phyloP scores from a whole-genome alignment of 163 green algal species.

The Prototheca wickerhamii region DNA sequence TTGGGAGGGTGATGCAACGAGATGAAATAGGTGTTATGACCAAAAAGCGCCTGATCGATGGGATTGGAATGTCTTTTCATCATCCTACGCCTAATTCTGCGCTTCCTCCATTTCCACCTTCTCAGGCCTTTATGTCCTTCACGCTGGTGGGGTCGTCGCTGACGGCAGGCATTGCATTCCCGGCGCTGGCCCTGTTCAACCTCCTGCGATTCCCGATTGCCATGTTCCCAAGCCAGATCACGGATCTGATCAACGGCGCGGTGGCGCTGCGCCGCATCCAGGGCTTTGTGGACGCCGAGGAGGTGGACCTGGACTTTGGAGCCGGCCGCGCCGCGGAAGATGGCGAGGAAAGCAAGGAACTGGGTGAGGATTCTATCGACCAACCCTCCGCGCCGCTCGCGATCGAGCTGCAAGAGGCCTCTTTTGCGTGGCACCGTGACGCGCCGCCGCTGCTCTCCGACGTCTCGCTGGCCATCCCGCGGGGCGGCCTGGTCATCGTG shows the following conservation, averaged over 20 bases:
- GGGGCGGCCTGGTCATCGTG: slow-evolving; percentile 50
- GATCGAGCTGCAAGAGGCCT: neutral
- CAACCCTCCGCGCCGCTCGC: neutral
- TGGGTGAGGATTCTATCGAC: too few species aligned
- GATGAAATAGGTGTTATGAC: neutral
- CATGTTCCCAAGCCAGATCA: slow-evolving; percentile 61
- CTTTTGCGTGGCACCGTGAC: neutral
- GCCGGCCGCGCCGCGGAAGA: too few species aligned
- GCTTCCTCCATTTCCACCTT: neutral
- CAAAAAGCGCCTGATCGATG: neutral
- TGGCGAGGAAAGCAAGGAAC: too few species aligned
- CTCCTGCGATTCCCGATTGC: slow-evolving; percentile 85
- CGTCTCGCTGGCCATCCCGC: slow-evolving; percentile 35
- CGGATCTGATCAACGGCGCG: slow-evolving; percentile 65
- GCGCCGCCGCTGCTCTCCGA: slow-evolving; percentile 26
- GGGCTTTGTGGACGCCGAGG: slow-evolving; percentile 52
- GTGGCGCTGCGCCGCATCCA: slow-evolving; percentile 71
- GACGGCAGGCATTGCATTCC: slow-evolving; percentile 69
- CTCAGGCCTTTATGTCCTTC: slow-evolving; percentile 54
- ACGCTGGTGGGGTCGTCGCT: slow-evolving; percentile 50
- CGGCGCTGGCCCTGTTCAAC: slow-evolving; percentile 85
- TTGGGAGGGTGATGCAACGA: neutral
- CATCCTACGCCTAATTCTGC: neutral
- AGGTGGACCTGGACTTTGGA: slow-evolving; percentile 26
- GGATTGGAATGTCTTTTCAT: neutral